A percentile compares a stretch with the other conserved stretches of the same genome.
These are phyloP conservation scores for Cercospora zeae-maydis DNA, from an alignment of 2,329 filamentous ascomycete genomes.

Conservation along the genomic window DNA sequence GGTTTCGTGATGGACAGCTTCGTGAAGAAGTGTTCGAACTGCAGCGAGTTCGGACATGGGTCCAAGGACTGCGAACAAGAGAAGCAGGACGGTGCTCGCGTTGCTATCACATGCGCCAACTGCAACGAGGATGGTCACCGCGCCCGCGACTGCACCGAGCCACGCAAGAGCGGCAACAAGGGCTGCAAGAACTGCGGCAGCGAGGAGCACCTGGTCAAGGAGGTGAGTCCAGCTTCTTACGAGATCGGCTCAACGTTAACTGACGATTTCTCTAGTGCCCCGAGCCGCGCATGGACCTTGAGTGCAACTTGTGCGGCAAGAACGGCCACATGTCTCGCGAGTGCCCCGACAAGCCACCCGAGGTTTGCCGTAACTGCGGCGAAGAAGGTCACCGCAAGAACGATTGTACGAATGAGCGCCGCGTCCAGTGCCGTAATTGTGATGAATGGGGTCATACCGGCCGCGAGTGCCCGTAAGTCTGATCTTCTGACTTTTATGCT, in stretches of 20 bases:
- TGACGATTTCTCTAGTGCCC: conserved; percentile 50
- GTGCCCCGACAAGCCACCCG: conserved; percentile 30
- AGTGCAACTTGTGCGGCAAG: conserved; percentile 35
- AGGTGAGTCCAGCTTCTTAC: neutral
- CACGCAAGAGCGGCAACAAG: conserved; percentile 52
- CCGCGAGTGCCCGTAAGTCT: conserved; percentile 55
- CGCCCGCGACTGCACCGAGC: conserved; percentile 59
- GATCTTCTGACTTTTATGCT: neutral
- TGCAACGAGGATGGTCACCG: conserved; percentile 51
- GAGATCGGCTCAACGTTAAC: neutral
- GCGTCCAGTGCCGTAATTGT: conserved; percentile 38
- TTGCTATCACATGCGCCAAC: conserved; percentile 50
- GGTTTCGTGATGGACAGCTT: conserved; percentile 51
- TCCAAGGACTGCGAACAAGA: conserved; percentile 49
- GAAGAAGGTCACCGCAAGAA: conserved; percentile 34
- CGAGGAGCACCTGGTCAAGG: conserved; percentile 55
- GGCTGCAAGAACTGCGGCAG: conserved; percentile 35
- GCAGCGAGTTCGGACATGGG: conserved; percentile 45
- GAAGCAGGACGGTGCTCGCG: conserved; percentile 36
- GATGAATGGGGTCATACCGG: conserved; percentile 41
- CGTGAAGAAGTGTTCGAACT: conserved; percentile 51
- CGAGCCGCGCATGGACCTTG: conserved; percentile 44
- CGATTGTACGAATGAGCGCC: conserved; percentile 37
- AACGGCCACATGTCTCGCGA: conserved; percentile 37
- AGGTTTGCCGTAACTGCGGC: conserved; percentile 37